Evolutionary conservation across 1,139 yeast genomes (phyloP), one percentile per base, ranked within the genome.

Genomic region (Lodderomyces pseudojiufengensis): DNA sequence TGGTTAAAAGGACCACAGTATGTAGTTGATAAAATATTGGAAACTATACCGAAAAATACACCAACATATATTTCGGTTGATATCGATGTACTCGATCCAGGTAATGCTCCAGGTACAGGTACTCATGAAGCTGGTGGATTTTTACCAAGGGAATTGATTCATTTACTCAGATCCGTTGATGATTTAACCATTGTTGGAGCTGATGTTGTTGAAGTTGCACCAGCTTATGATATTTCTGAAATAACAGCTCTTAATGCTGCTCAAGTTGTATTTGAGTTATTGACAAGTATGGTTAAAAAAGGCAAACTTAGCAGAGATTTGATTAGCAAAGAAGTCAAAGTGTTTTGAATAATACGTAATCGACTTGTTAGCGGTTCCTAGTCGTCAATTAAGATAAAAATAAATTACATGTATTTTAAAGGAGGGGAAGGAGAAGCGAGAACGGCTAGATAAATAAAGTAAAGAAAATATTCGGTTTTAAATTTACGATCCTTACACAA

Each of bases 121-220:
- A 84, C 94, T 3, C 85, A 81, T 43, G 94, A 84, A 57, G 80
- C 83, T 4, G 94, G 94, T 38, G 94, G 94, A 37, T 75, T 86
- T 73, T 63, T 82, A 35, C 82, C 90, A n/a, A 68, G 94, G 41
- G 94, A 84, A 54, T 67, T 84, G 40, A 70, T 83, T 38, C 68
- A 78, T 41, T 66, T 84, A 21, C 60, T 84, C 42, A 68, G 90
- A 46, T 66, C 67, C 8, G 57, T 84, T 29, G 84, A 80, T 15
- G 59, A 59, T 9, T 63, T 83, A 50, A 77, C 78, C 41, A 47
- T 84, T 22, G 86, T 84, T 25, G 94, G 92, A 29, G 90, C 84
- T 5, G 94, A 84, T 54, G 64, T 84, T 23, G 92, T 84, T 14
- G 92, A 84, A 55, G 92, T 84, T 5, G 67, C 84, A 16, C 92